Conservation (phyloP, 1,284 basidiomycete genomes). For the Sanghuangporus baumii region DNA sequence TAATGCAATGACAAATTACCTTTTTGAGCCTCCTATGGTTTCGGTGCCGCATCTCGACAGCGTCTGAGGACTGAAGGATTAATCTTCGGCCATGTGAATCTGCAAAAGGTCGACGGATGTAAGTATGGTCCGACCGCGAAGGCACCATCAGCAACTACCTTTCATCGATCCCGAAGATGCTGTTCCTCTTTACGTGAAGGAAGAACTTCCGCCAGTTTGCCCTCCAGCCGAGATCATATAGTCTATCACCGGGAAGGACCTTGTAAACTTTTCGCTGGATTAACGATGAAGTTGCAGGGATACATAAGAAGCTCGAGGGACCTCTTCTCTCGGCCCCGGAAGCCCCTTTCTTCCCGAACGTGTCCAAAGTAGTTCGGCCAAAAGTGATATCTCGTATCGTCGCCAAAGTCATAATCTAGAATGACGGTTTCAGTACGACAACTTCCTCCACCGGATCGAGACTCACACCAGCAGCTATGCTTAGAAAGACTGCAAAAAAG, state of each 20-base stretch:
- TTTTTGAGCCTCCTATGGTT: no score
- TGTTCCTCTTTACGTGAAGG: conserved; percentile 19
- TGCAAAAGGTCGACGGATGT: conserved; percentile 16
- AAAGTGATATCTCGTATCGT: conserved; percentile 27
- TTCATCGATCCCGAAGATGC: conserved; percentile 21
- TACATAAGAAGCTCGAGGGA: conserved; percentile 7
- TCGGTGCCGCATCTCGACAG: not conserved
- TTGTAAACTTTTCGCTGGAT: conserved; percentile 11
- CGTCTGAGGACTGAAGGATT: conserved; percentile 32
- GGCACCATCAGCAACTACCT: not conserved
- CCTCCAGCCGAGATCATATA: conserved; percentile 39
- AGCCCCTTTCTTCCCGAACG: conserved; percentile 13
- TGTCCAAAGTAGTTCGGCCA: conserved; percentile 34
- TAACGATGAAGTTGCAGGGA: not conserved
- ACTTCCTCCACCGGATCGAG: not conserved
- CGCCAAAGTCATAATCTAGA: conserved; percentile 26
- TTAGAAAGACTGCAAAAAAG: conserved; percentile 29
- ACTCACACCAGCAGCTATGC: conserved; percentile 37
- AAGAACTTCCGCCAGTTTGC: conserved; percentile 30
- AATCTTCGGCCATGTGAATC: conserved; percentile 37
- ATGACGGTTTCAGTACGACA: not conserved
- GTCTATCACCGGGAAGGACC: conserved; percentile 28
- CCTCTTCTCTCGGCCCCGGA: not conserved
- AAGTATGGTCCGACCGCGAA: not conserved
- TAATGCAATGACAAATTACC: not conserved